phyloP scores from a whole-genome alignment of 148 eudicot genomes.

The Chenopodium suecicum region DNA sequence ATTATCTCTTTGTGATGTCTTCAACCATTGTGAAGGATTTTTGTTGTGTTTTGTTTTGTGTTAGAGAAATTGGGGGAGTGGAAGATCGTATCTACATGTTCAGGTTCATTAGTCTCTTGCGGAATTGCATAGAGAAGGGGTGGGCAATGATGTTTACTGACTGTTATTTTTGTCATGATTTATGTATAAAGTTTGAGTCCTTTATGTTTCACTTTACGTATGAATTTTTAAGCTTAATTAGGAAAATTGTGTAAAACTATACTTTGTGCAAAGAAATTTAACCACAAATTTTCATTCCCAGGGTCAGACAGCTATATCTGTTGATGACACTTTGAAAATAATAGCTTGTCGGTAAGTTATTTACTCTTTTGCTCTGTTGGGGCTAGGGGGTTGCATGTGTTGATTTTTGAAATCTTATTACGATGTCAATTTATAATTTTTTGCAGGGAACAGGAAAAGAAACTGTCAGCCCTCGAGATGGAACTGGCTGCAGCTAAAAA shows the following conservation, averaged over 20 bases:
- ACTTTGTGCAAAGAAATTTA: background rate
- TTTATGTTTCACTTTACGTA: background rate
- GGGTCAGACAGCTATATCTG: slow-evolving; percentile 72
- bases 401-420: background rate
- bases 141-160: background rate
- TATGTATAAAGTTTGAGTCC: background rate
- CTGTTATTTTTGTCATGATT: background rate
- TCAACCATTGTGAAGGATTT: background rate
- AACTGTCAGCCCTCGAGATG: slow-evolving; percentile 71
- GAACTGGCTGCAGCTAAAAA: slow-evolving; percentile 73
- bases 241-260: background rate
- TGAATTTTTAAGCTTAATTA: background rate
- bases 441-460: slow-evolving; percentile 76
- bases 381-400: background rate
- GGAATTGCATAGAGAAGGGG: background rate
- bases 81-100: background rate
- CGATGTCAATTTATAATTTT: slow-evolving; percentile 7
- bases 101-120: background rate
- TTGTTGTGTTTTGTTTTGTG: background rate
- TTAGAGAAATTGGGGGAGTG: background rate
- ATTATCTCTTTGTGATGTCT: background rate
- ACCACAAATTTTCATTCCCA: slow-evolving; percentile 34
- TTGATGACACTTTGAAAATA: slow-evolving; percentile 75
- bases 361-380: slow-evolving; percentile 6
- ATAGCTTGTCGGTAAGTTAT: slow-evolving; percentile 64